Conservation (phyloP, 495 filamentous ascomycete species). For the Xylaria telfairii region DNA sequence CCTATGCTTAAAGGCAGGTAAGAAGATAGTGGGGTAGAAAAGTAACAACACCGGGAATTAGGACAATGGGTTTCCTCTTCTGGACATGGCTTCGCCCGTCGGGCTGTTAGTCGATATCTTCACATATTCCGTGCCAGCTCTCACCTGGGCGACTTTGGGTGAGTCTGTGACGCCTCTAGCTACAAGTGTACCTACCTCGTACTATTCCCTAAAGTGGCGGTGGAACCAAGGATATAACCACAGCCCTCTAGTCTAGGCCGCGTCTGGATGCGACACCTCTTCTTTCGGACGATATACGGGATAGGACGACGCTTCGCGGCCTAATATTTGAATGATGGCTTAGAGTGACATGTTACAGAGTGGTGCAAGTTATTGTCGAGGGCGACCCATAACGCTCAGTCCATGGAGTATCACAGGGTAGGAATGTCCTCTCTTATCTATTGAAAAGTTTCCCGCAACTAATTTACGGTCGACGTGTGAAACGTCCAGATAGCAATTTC, state of each 20-base stretch:
- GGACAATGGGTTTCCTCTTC: not conserved
- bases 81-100: not conserved
- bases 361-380: not conserved
- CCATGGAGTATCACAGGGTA: not conserved
- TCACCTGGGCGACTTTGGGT: not conserved
- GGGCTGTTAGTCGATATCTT: not conserved
- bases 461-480: not conserved
- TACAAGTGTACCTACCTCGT: conserved; percentile 5
- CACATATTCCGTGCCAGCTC: not conserved
- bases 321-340: not conserved
- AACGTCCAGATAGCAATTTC: not conserved
- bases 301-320: not conserved
- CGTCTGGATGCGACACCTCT: not conserved
- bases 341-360: not conserved
- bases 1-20: not conserved
- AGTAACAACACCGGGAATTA: conserved; percentile 9
- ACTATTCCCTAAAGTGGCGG: not conserved
- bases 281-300: not conserved
- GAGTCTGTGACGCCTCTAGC: conserved; percentile 8
- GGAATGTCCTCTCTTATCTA: not conserved
- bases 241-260: not conserved
- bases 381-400: not conserved
- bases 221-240: not conserved
- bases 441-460: not conserved
- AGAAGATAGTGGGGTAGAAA: conserved; percentile 11